phyloP scores from a whole-genome alignment of 371 early-diverging fungal species.

The Encephalitozoon romaleae region DNA sequence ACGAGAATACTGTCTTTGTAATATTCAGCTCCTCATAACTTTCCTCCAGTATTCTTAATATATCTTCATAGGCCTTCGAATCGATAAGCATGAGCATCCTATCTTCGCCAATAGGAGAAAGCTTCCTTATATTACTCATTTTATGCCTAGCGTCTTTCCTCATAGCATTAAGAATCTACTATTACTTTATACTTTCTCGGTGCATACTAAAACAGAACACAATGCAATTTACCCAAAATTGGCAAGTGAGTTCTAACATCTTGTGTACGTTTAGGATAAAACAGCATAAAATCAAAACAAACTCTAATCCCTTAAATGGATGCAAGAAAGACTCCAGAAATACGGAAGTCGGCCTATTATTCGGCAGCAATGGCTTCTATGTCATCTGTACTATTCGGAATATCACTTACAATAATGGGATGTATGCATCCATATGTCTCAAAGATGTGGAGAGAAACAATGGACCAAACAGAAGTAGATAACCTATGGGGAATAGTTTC shows the following conservation, averaged over 20 bases:
- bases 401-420: conserved; percentile 4
- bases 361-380: conserved; percentile 1
- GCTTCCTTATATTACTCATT: background rate
- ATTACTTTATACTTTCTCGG: background rate
- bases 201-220: background rate
- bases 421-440: background rate
- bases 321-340: background rate
- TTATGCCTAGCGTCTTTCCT: background rate
- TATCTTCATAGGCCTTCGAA: background rate
- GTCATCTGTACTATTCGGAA: conserved; percentile 25
- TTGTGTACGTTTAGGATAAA: too few relatives aligned
- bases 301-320: background rate
- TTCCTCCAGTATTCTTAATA: background rate
- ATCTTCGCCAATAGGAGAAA: background rate
- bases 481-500: background rate
- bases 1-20: background rate
- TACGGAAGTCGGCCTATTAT: background rate
- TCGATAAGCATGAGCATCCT: background rate
- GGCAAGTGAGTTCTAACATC: too few relatives aligned
- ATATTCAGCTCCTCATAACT: background rate
- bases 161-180: background rate
- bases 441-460: background rate
- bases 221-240: background rate
- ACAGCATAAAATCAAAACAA: background rate
- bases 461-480: background rate